Evolutionary conservation across 1,284 basidiomycete species (phyloP).

Genomic region (Trichosporon sp.): DNA sequence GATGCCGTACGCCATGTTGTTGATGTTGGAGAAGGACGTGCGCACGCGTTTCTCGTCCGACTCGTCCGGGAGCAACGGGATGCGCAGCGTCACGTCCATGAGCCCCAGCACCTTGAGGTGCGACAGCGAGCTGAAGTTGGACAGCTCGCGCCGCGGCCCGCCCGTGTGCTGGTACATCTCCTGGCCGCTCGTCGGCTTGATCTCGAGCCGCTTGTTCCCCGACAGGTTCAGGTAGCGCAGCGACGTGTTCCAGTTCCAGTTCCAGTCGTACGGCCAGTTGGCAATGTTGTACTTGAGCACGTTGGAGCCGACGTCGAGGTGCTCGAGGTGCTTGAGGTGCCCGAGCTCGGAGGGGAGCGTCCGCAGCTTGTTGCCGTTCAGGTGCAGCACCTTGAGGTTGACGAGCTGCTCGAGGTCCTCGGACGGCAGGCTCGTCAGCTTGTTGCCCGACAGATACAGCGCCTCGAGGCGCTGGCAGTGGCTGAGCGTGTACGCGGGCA

Average conservation of each 20-base stretch:
- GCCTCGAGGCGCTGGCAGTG: conserved; percentile 68
- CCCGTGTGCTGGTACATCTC: conserved; percentile 38
- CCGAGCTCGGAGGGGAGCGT: conserved; percentile 87
- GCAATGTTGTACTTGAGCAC: conserved; percentile 95
- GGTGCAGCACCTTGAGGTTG: conserved; percentile 67
- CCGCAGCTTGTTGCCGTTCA: conserved; percentile 93
- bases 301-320: conserved; percentile 93
- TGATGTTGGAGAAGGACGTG: conserved; percentile 84
- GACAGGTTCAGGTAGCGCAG: conserved; percentile 86
- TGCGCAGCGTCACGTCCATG: conserved; percentile 94
- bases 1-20: conserved; percentile 93
- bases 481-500: conserved; percentile 72
- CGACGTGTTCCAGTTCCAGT: conserved; percentile 97
- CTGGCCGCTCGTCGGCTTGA: conserved; percentile 61
- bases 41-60: conserved; percentile 85
- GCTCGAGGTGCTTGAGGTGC: conserved; percentile 71
- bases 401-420: conserved; percentile 74
- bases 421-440: conserved; percentile 80
- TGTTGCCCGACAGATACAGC: conserved; percentile 90
- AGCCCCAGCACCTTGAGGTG: conserved; percentile 85
- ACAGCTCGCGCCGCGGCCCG: conserved; percentile 54
- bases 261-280: conserved; percentile 99
- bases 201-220: conserved; percentile 82
- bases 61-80: conserved; percentile 82
- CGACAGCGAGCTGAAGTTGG: conserved; percentile 79